Evolutionary conservation across 1,284 basidiomycete species (phyloP), one percentile per base, ranked within the genome.

Genomic region (Rhodotorula sp.): DNA sequence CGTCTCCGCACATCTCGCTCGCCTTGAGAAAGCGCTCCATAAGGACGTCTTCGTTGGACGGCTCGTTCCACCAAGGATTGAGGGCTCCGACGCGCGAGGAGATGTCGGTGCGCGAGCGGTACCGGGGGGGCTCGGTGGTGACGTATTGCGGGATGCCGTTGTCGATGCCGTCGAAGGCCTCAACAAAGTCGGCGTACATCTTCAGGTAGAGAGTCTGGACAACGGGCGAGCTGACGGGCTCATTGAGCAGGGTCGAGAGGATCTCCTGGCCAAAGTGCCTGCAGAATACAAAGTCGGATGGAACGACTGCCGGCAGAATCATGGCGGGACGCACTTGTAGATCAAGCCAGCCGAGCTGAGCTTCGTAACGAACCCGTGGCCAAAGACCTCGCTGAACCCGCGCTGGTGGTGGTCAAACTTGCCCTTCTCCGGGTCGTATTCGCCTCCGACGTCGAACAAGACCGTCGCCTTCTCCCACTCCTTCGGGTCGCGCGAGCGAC

Each of bases 381-480:
- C 94, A 80, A 99, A 97, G 24, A 90, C 86, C 79, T 94, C 91
- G 18, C 85, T 84, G 80, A 99, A 99, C 0, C 90, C 94, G 59
- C 94, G 87, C 80, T 99, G 96, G 79, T 99, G 95, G 79, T 99
- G 95, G 80, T 99, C 95, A 81, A 93, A 99, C 48, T 90, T 85
- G 70, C 89, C 86, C 68, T 83, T 86, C 61, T 82, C 83, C 76
- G 89, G 86, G 69, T 94, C 91, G 80, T 99, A 99, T 26, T 91
- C 86, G 15, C 91, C 94, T 24, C 96, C 95, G 65, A 99, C 95
- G 79, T 99, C 95, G 48, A 99, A 93, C n/a, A 99, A 92, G 78
- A 99, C 94, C 77, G 94, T 89, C 77, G 93, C 94, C 7, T 86
- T 85, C 72, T 89, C 88, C 64, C 99, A 86, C 60, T 90, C 80